Base-by-base conservation (phyloP, 768 basidiomycete species). In the Rhizopogon vulgaris region DNA sequence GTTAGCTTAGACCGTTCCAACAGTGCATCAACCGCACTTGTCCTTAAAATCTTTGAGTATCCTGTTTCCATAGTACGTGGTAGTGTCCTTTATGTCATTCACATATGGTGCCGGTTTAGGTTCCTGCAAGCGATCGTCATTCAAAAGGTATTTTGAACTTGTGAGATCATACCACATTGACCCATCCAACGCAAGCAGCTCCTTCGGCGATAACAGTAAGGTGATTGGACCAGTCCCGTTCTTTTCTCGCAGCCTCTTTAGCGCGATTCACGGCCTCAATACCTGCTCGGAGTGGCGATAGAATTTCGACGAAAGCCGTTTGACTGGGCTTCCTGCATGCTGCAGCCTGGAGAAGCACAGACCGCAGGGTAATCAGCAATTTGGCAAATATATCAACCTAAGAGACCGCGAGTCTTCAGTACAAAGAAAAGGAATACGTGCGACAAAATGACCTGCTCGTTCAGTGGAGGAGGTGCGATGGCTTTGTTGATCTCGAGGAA, bases 31-130 rank as follows among this genome's bases (percentile, higher is more conserved):
- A 3, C 63, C 87, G 52, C 54, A 93, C 95, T 90, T 91, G 6
- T 91, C 90, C 67, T 92, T 98, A 77, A 79, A 91, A 56, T 94
- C 91, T 68, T 93, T 91, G 69, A 93, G 84, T 41, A 98, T 79
- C 53, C 85, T 83, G 69, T 96, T 91, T 1, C 84, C 85, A 66
- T 92, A 98, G 71, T 91, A 99, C 62, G 82, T 77, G 10, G 86
- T 80, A 3, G 89, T 81, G 24, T 97, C 93, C 69, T 89, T 94
- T 68, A 87, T 79, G 45, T 94, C 90, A 15, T 69, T 73, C n/a
- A 97, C 74, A 57, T 78, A 86, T 24, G 87, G 80, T 4, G 78
- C 90, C 1, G 95, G 95, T 63, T 89, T 91, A 6, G 83, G 78
- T 72, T 90, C 75, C 75, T 79, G 54, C 39, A 38, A 24, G 32